Conservation (phyloP, 1,139 yeast species). For the Diutina sp. region DNA sequence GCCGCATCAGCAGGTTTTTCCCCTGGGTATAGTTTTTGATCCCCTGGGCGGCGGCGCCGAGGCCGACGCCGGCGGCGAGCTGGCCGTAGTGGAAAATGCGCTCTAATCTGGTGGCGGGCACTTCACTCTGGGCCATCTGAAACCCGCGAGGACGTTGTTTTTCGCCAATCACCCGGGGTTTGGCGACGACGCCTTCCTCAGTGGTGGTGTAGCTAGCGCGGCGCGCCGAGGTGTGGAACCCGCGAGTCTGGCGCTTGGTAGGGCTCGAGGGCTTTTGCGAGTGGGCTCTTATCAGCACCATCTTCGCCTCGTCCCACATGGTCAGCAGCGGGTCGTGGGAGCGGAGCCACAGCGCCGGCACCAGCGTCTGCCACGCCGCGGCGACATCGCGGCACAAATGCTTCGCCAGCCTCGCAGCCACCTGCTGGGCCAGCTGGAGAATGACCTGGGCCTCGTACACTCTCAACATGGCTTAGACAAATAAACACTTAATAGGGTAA, state of each 20-base stretch:
- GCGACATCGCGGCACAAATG: background rate
- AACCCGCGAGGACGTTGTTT: conserved; percentile 21
- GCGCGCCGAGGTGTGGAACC: background rate
- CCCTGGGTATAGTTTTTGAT: conserved; percentile 51
- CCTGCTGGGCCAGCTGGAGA: background rate
- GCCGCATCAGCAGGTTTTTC: conserved; percentile 40
- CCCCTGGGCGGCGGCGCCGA: conserved; percentile 76
- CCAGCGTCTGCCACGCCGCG: background rate
- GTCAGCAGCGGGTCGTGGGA: background rate
- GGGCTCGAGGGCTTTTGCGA: background rate
- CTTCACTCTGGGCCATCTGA: conserved; percentile 51
- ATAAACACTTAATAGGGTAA: background rate
- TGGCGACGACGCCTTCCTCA: background rate
- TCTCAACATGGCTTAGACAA: background rate
- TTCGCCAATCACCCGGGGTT: conserved; percentile 16
- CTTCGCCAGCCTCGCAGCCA: background rate
- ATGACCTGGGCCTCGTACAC: background rate
- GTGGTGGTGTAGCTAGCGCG: background rate
- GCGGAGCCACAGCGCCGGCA: background rate
- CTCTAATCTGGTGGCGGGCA: conserved; percentile 78
- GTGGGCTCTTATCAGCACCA: background rate
- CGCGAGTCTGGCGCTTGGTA: background rate
- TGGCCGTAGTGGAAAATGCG: conserved; percentile 88
- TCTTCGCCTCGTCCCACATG: background rate
- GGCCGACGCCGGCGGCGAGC: conserved; percentile 82